These are phyloP conservation scores for Coniophora puteana DNA, from an alignment of 1,284 basidiomycete species.

Conservation along the genomic window DNA sequence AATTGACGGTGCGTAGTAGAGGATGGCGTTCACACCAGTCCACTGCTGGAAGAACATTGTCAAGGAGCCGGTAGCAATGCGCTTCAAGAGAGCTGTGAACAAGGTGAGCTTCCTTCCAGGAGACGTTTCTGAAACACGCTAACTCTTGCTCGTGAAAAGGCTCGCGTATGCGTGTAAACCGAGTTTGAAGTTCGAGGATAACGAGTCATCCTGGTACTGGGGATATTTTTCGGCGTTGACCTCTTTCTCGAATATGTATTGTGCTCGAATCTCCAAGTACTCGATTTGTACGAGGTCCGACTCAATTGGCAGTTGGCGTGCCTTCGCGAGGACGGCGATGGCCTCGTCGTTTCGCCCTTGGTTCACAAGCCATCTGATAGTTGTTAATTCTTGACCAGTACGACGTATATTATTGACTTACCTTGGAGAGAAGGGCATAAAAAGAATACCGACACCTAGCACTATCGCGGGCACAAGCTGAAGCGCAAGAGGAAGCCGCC, in stretches of 20 bases:
- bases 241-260: slow-evolving; percentile 72
- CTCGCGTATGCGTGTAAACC: slow-evolving; percentile 56
- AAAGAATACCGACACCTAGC: slow-evolving; percentile 60
- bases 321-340: slow-evolving; percentile 56
- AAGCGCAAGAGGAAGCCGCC: slow-evolving; percentile 74
- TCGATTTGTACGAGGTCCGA: slow-evolving; percentile 73
- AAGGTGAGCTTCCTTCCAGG: background rate
- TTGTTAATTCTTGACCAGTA: background rate
- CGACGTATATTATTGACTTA: slow-evolving; percentile 16
- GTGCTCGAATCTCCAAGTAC: slow-evolving; percentile 80
- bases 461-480: slow-evolving; percentile 74
- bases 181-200: slow-evolving; percentile 55
- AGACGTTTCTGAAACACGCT: slow-evolving; percentile 14
- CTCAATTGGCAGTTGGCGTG: slow-evolving; percentile 54
- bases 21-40: slow-evolving; percentile 62
- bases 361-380: slow-evolving; percentile 64
- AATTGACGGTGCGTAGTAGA: slow-evolving; percentile 70
- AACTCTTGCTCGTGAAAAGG: slow-evolving; percentile 48
- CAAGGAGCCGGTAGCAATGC: slow-evolving; percentile 56
- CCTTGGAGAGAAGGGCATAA: slow-evolving; percentile 73
- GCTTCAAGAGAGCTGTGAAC: slow-evolving; percentile 47
- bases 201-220: slow-evolving; percentile 60
- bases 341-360: slow-evolving; percentile 74
- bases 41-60: slow-evolving; percentile 78
- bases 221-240: slow-evolving; percentile 53